phyloP scores from a whole-genome alignment of 2,329 filamentous ascomycete genomes.

The Coniella vitis region DNA sequence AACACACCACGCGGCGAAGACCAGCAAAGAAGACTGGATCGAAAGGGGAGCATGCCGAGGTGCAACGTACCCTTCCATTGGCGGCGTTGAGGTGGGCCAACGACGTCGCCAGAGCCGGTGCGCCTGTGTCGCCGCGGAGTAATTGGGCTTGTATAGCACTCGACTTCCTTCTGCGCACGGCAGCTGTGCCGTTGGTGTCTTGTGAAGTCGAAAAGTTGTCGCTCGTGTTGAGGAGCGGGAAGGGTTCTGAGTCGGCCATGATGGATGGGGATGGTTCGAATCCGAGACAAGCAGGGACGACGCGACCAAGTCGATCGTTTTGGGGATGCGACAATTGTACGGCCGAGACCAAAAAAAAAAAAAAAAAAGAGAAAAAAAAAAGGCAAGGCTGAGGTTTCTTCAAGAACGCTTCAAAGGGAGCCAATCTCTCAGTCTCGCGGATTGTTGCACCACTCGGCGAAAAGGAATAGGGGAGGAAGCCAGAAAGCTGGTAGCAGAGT shows the following conservation, averaged over 20 bases:
- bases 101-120: slow-evolving; percentile 47
- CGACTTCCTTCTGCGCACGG: slow-evolving; percentile 48
- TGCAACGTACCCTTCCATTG: slow-evolving; percentile 8
- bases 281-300: neutral
- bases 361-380: neutral
- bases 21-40: neutral
- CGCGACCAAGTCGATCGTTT: too few species aligned
- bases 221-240: slow-evolving; percentile 46
- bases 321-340: neutral
- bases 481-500: neutral
- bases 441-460: too few species aligned
- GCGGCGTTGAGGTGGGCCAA: slow-evolving; percentile 36
- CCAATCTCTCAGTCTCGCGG: too few species aligned
- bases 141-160: slow-evolving; percentile 44
- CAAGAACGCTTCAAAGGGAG: too few species aligned
- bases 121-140: slow-evolving; percentile 49
- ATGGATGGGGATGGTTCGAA: slow-evolving; percentile 11
- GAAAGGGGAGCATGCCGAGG: neutral
- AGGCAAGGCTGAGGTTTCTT: too few species aligned
- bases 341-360: too few species aligned
- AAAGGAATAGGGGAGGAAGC: neutral
- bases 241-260: slow-evolving; percentile 47
- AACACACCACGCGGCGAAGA: too few species aligned
- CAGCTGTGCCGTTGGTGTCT: slow-evolving; percentile 26
- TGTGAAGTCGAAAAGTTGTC: slow-evolving; percentile 37